These are phyloP conservation scores for Kwoniella pini DNA, from an alignment of 768 basidiomycete species.

Conservation along the genomic window DNA sequence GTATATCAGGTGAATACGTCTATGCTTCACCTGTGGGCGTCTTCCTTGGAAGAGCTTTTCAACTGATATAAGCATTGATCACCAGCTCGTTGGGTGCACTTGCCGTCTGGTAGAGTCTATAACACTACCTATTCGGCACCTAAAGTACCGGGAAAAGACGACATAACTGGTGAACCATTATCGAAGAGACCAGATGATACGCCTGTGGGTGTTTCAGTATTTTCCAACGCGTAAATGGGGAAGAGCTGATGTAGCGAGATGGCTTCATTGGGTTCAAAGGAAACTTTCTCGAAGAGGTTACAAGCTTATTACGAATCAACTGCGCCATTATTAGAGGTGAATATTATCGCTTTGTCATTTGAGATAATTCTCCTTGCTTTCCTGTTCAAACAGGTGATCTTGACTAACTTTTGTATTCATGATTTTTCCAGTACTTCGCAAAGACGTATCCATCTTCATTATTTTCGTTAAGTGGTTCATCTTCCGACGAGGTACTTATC, in stretches of 20 bases:
- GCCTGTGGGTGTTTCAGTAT: conserved; percentile 36
- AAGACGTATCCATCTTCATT: conserved; percentile 46
- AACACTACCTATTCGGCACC: conserved; percentile 54
- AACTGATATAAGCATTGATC: not conserved
- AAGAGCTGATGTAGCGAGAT: not conserved
- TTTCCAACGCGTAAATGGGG: not conserved
- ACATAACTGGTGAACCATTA: conserved; percentile 54
- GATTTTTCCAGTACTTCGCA: conserved; percentile 45
- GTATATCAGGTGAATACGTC: conserved; percentile 49
- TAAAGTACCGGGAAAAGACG: conserved; percentile 51
- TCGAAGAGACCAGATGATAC: conserved; percentile 54
- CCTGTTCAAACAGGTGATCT: not conserved
- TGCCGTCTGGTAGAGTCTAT: conserved; percentile 55
- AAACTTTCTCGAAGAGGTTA: conserved; percentile 53
- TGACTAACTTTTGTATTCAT: not conserved
- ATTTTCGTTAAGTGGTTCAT: conserved; percentile 51
- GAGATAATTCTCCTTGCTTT: not conserved
- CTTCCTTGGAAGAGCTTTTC: not conserved
- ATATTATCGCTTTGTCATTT: too few relatives aligned
- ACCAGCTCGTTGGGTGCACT: conserved; percentile 54
- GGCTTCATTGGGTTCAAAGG: conserved; percentile 26
- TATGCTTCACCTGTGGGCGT: not conserved
- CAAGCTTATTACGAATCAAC: conserved; percentile 54
- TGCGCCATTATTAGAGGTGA: conserved; percentile 52
- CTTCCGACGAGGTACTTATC: conserved; percentile 55